Base-by-base conservation (phyloP, 1,139 yeast species). In the Debaryomyces psychrophilus region DNA sequence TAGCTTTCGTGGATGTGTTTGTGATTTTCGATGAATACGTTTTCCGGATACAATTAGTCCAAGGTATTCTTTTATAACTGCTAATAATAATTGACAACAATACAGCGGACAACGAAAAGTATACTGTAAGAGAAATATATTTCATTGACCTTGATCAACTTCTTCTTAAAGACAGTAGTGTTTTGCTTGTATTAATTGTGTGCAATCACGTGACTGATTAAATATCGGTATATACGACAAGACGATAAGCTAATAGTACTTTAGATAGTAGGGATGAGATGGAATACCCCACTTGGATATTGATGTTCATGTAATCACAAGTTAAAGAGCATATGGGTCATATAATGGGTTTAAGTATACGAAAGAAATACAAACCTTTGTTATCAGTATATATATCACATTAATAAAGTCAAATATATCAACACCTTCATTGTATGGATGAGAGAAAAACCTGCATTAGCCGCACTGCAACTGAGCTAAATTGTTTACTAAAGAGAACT, bases 191-290 rank as follows among this genome's bases (percentile, higher is more conserved):
- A 11, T 12, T 17, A 18, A 43, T 43, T 29, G 40, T 23, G 45
- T 37, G 41, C 35, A 25, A 37, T 43, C 45, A 43, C 45, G 45
- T 43, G 45, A 37, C 4, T n/a, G n/a, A n/a, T 2, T 28, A 2
- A 6, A n/a, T 17, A 27, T 14, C 5, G 22, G 22, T 20, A 5
- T 4, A 20, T 20, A 20, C 22, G 5, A 20, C 22, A 20, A n/a
- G n/a, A n/a, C n/a, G n/a, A n/a, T n/a, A n/a, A n/a, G n/a, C n/a
- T n/a, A n/a, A n/a, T n/a, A n/a, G n/a, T n/a, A n/a, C n/a, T n/a
- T n/a, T n/a, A n/a, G n/a, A n/a, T n/a, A n/a, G n/a, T n/a, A n/a
- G n/a, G n/a, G n/a, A n/a, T n/a, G n/a, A n/a, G n/a, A n/a, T n/a
- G n/a, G n/a, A n/a, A n/a, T n/a, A n/a, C n/a, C n/a, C n/a, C n/a